Percentiles rank a stretch among this genome's conserved stretches.
phyloP scores from a whole-genome alignment of 257 asterid species.

The Solanum lignicaule region DNA sequence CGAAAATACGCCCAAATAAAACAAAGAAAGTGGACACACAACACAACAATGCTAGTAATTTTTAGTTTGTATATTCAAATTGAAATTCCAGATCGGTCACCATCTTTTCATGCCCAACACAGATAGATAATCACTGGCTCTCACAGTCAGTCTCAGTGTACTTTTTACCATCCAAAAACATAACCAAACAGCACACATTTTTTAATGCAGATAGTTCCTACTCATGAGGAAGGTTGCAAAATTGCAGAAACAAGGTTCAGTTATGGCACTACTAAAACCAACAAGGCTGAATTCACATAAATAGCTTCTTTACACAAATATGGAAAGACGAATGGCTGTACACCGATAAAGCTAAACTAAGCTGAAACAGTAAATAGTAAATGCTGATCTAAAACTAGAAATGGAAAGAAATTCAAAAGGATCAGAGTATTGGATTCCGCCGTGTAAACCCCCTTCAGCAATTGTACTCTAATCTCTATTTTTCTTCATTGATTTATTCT shows the following conservation, averaged over 20 bases:
- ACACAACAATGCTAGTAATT: not conserved
- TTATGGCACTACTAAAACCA: constrained; percentile 5
- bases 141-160: not conserved
- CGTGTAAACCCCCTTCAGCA: not conserved
- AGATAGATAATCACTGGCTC: not conserved
- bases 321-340: constrained; percentile 28
- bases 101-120: not conserved
- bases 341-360: constrained; percentile 18
- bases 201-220: not conserved
- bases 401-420: not conserved
- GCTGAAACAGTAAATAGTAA: constrained; percentile 11
- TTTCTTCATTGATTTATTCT: not conserved
- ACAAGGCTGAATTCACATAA: constrained; percentile 17
- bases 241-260: not conserved
- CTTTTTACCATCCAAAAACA: not conserved
- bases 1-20: not conserved
- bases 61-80: not conserved
- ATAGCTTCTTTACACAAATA: constrained; percentile 31
- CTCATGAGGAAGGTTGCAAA: not conserved
- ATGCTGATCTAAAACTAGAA: constrained; percentile 1
- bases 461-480: not conserved
- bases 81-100: not conserved
- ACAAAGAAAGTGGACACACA: not conserved
- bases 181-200: not conserved
- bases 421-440: constrained; percentile 16